A percentile compares a stretch with the other conserved stretches of the same genome.
Evolutionary conservation across 257 asterid genomes (phyloP).

Genomic region (Solanum chmielewskii): DNA sequence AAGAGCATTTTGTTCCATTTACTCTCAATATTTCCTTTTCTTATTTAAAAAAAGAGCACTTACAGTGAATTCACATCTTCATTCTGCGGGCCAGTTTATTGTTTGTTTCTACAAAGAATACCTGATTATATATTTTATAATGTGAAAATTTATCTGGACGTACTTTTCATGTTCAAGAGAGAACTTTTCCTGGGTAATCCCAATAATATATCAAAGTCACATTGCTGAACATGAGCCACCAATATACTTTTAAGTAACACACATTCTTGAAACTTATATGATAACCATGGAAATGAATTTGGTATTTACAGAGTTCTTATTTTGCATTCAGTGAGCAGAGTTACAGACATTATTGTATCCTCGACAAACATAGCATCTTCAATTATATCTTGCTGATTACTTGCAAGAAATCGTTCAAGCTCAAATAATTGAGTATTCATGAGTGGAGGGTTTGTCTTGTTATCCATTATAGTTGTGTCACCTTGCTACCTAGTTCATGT

Average conservation of each 20-base stretch:
- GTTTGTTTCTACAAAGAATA: neutral
- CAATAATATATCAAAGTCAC: neutral
- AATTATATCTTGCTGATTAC: neutral
- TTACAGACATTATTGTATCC: neutral
- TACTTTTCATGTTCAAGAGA: neutral
- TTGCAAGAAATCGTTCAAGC: neutral
- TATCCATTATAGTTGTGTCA: neutral
- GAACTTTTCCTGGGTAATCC: neutral
- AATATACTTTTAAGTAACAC: neutral
- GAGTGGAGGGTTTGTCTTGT: neutral
- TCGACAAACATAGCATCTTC: neutral
- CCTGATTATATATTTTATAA: neutral
- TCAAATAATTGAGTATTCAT: neutral
- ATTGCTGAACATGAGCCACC: neutral
- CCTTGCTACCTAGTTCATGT: neutral
- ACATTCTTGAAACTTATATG: neutral
- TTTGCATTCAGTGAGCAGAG: neutral
- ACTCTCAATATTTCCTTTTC: neutral
- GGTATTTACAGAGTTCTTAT: neutral
- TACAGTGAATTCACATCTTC: neutral
- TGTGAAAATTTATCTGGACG: neutral
- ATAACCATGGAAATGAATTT: neutral
- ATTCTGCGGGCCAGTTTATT: neutral
- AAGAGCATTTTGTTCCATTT: neutral
- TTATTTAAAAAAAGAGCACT: neutral